Conservation (phyloP, 202 grass and related monocot genomes). For the Digitaria exilis region DNA sequence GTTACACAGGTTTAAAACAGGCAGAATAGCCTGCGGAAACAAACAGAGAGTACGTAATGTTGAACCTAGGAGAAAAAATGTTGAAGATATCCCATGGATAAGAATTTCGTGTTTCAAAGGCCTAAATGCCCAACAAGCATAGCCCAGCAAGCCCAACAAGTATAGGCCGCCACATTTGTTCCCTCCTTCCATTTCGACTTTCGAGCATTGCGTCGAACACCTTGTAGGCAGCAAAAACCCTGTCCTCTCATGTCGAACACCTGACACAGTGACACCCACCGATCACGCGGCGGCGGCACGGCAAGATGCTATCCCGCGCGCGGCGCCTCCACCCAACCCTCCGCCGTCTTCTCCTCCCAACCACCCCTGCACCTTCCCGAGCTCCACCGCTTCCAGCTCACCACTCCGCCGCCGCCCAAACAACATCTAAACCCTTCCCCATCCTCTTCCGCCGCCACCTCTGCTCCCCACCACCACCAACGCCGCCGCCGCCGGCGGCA, state of each 20-base stretch:
- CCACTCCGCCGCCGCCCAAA: background rate
- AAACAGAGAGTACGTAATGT: too few species aligned
- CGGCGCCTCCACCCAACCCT: slow-evolving; percentile 20
- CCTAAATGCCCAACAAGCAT: background rate
- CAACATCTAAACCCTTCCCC: slow-evolving; percentile 23
- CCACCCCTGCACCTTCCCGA: too few species aligned
- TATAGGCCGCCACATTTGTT: too few species aligned
- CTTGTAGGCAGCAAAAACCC: slow-evolving; percentile 1
- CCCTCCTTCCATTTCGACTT: background rate
- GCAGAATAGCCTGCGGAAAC: too few species aligned
- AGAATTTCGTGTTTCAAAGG: too few species aligned
- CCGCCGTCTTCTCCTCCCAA: slow-evolving; percentile 5
- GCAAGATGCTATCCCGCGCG: slow-evolving; percentile 50
- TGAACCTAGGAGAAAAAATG: too few species aligned
- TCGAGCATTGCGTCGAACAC: slow-evolving; percentile 26
- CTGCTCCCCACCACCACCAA: slow-evolving; percentile 2
- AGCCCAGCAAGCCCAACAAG: too few species aligned
- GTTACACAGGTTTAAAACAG: too few species aligned
- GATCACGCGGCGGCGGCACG: slow-evolving; percentile 14
- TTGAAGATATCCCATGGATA: too few species aligned
- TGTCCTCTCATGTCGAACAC: background rate
- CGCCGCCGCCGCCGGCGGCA: background rate
- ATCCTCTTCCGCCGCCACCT: slow-evolving; percentile 29
- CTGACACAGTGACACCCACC: slow-evolving; percentile 27
- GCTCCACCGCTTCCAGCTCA: background rate